These are phyloP conservation scores for Hysterangium stoloniferum DNA, from an alignment of 768 basidiomycete species.

Conservation along the genomic window DNA sequence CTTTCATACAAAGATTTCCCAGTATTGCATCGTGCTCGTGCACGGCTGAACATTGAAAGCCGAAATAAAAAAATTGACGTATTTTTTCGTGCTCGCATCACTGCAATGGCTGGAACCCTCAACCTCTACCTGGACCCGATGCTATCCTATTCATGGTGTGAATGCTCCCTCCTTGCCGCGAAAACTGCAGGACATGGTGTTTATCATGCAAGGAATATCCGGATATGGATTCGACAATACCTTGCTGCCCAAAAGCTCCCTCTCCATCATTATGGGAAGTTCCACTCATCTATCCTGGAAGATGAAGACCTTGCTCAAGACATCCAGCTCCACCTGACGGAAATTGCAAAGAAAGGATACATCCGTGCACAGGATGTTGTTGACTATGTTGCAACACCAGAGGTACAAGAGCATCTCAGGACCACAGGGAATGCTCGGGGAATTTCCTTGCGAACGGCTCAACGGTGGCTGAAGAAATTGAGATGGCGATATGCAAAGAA, in stretches of 20 bases:
- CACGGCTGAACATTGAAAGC: conserved; percentile 16
- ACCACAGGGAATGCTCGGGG: neutral
- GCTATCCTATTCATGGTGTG: conserved; percentile 25
- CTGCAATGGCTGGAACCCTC: conserved; percentile 26
- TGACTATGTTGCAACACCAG: conserved; percentile 6
- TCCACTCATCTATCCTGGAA: conserved; percentile 12
- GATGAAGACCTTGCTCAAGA: conserved; percentile 8
- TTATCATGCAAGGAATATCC: conserved; percentile 24
- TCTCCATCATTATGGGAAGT: conserved; percentile 4
- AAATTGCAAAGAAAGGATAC: conserved; percentile 8
- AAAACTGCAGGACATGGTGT: conserved; percentile 21
- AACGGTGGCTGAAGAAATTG: conserved; percentile 12
- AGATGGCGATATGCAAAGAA: conserved; percentile 11
- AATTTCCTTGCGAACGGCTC: conserved; percentile 12
- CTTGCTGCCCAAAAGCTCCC: neutral
- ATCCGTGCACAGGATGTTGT: conserved; percentile 13
- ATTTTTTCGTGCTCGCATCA: conserved; percentile 23
- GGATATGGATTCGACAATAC: conserved; percentile 19
- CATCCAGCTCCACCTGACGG: conserved; percentile 12
- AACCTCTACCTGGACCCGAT: conserved; percentile 29
- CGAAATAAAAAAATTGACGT: conserved; percentile 27
- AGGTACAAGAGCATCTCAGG: conserved; percentile 9
- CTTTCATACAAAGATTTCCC: conserved; percentile 13
- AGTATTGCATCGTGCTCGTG: conserved; percentile 15
- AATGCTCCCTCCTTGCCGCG: conserved; percentile 26